Base-by-base conservation (phyloP, 2,329 filamentous ascomycete species). In the Sphaceloma murrayae region DNA sequence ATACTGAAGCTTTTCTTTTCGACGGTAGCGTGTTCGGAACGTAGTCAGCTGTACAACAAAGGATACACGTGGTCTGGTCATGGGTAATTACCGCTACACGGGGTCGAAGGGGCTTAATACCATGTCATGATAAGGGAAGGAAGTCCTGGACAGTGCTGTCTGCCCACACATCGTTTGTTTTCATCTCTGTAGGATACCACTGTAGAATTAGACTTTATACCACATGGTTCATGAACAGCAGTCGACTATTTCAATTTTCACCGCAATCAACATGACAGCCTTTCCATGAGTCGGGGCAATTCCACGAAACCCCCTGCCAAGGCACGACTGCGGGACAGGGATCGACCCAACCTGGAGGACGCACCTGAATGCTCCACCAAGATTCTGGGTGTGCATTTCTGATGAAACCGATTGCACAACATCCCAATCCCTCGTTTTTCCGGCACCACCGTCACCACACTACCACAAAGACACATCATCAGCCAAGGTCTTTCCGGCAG, bases 131-230 rank as follows among this genome's bases (percentile, higher is more conserved):
- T n/a, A n/a, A n/a, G n/a, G n/a, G n/a, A n/a, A n/a, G n/a, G n/a
- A n/a, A n/a, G n/a, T n/a, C n/a, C n/a, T n/a, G n/a, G n/a, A n/a
- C n/a, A n/a, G n/a, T n/a, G n/a, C n/a, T n/a, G n/a, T n/a, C n/a
- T n/a, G n/a, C n/a, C n/a, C 36, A n/a, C 36, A 40, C 5, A 14
- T 19, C 36, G 30, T 9, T 30, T 40, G 24, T 30, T 29, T 29
- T 13, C 36, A 22, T 22, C 27, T 19, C 30, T 19, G 36, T 40
- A 40, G 36, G 24, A 40, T 30, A 40, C 36, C 36, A 40, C 14
- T 40, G 36, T 40, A 40, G 36, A 40, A 40, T 27, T 40, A 40
- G 36, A 40, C 30, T 11, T 30, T 16, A 30, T 40, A 13, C 14
- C 22, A 40, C 19, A 36, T 33, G 32, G 13, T 30, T 43, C 30